Evolutionary conservation across 371 early-diverging fungal genomes (phyloP), one percentile per base, ranked within the genome.

Genomic region (Mucor mucedo): DNA sequence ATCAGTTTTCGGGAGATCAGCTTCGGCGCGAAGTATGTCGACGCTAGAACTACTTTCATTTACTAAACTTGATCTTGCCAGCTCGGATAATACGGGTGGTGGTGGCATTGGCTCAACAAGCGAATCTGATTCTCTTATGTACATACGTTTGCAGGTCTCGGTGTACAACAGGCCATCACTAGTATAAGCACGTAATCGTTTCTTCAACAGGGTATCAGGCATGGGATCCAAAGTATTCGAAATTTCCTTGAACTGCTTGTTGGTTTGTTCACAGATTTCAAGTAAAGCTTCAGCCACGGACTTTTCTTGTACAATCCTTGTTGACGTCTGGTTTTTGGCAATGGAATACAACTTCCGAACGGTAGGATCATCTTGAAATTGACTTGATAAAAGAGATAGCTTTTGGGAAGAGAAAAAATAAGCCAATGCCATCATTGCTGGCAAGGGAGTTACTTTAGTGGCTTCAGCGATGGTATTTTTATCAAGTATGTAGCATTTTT

Each of bases 21-120:
- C 50, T 65, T 65, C 66, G 38, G 48, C 66, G 30, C 60, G 50
- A 55, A 65, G 60, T 60, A 59, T 65, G 52, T 65, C 60, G 50
- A 49, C 14, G n/a, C 1, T 50, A 56, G 60, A 56, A 56, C 49
- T 55, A 16, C 42, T 65, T 65, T 9, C 13, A 14, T 44, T 44
- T 14, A 44, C 39, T 50, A 65, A 60, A 27, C 33, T 47, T 65
- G n/a, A n/a, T n/a, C 47, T 60, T 47, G 65, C 65, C 40, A 53
- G 40, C 11, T 64, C 58, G 0, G 65, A 58, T 53, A 58, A 53
- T 58, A 58, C 54, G 53, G 58, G 58, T 58, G 65, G 65, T 58
- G 58, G 58, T 58, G 44, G 44, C 44, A 39, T 44, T 14, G 44
- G 54, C 58, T 64, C 65, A 47, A 64, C 65, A 64, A 53, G 53